These are phyloP conservation scores for Holtermannia corniformis DNA, from an alignment of 768 basidiomycete species.

Conservation along the genomic window DNA sequence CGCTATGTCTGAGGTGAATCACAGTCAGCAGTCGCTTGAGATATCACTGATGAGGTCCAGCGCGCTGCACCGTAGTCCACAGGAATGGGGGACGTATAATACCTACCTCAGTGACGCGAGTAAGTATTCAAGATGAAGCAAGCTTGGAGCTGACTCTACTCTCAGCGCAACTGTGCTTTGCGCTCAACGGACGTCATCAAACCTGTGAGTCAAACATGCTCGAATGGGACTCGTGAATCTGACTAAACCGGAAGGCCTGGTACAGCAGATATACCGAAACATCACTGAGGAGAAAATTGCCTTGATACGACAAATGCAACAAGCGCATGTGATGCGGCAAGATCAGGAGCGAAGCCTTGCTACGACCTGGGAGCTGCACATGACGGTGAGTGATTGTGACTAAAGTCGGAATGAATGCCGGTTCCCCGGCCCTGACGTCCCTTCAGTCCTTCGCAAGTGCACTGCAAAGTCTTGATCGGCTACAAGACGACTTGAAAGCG, in stretches of 20 bases:
- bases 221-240: background rate
- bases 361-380: background rate
- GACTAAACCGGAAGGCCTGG: background rate
- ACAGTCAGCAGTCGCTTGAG: no score
- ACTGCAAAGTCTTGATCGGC: background rate
- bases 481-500: background rate
- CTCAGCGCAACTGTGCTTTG: background rate
- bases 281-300: background rate
- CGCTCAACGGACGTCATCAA: background rate
- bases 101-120: background rate
- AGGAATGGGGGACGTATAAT: background rate
- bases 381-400: background rate
- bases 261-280: background rate
- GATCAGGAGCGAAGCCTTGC: background rate
- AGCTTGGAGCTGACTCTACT: no score
- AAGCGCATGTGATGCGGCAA: background rate
- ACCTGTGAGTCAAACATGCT: background rate
- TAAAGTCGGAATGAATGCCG: no score
- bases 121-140: no score
- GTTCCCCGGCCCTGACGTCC: background rate
- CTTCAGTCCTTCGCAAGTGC: background rate
- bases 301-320: background rate
- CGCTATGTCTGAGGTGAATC: background rate
- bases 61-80: background rate
- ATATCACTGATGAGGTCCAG: background rate